Conservation (phyloP, 345 rosid species). For the Draba incana region DNA sequence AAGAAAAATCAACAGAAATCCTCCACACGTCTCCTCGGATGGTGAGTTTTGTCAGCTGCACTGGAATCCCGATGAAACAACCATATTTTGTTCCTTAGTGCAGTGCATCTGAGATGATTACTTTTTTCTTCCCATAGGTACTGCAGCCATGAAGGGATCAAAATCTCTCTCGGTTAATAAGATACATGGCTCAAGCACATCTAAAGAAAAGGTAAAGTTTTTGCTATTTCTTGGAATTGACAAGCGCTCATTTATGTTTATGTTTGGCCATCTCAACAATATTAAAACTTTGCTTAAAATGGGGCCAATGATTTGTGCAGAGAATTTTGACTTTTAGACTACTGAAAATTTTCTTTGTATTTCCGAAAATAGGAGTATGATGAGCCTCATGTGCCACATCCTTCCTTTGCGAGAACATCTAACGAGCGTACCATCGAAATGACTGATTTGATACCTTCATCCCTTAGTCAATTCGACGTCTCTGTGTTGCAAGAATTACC, state of each 20-base stretch:
- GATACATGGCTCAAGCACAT: conserved; percentile 25
- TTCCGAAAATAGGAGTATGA: conserved; percentile 29
- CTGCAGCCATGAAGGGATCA: conserved; percentile 30
- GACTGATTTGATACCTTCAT: conserved; percentile 67
- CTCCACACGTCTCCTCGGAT: conserved; percentile 34
- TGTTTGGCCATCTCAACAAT: conserved; percentile 3
- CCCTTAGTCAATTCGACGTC: conserved; percentile 80
- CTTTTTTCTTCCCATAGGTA: conserved; percentile 2
- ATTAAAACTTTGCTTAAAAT: neutral
- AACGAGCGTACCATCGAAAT: conserved; percentile 40
- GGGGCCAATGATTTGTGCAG: conserved; percentile 1
- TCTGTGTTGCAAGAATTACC: conserved; percentile 85
- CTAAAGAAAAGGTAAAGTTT: conserved; percentile 51
- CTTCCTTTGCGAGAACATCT: conserved; percentile 37
- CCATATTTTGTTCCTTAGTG: neutral
- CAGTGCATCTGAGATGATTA: conserved; percentile 13
- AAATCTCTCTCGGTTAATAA: conserved; percentile 43
- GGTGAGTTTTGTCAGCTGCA: conserved; percentile 45
- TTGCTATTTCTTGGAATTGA: conserved; percentile 16
- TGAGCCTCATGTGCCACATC: conserved; percentile 6
- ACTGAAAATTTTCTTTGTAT: conserved; percentile 21
- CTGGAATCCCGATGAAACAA: neutral
- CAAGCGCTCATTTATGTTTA: neutral
- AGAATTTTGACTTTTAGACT: neutral
- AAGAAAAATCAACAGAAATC: conserved; percentile 39